A percentile compares a stretch with the other conserved stretches of the same genome.
Conservation (phyloP, 768 basidiomycete genomes). For the Amanita thiersii region DNA sequence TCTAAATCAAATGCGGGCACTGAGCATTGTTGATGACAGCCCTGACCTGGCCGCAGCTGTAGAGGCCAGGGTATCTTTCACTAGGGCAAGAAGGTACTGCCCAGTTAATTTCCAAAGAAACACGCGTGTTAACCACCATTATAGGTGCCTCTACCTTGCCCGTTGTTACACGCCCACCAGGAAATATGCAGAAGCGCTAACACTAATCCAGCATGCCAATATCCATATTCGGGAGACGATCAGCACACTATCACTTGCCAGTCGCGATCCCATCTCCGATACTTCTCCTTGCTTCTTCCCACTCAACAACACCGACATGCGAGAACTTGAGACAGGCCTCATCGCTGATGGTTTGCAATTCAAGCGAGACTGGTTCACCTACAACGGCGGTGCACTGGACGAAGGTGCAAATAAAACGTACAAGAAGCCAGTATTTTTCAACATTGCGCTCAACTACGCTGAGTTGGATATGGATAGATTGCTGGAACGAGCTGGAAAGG, state of each 20-base stretch:
- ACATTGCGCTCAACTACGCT: slow-evolving; percentile 90
- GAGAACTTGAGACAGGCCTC: slow-evolving; percentile 45
- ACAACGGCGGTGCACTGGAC: slow-evolving; percentile 57
- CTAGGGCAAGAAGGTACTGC: slow-evolving; percentile 63
- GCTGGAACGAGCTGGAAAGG: slow-evolving; percentile 62
- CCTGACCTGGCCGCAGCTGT: slow-evolving; percentile 74
- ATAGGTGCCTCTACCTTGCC: slow-evolving; percentile 69
- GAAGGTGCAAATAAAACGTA: slow-evolving; percentile 35
- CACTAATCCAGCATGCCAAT: slow-evolving; percentile 61
- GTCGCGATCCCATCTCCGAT: slow-evolving; percentile 36
- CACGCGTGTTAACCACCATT: slow-evolving; percentile 2
- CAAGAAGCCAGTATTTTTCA: slow-evolving; percentile 89
- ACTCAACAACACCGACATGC: slow-evolving; percentile 33
- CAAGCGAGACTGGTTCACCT: slow-evolving; percentile 74
- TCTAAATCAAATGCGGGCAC: slow-evolving; percentile 71
- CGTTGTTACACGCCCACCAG: slow-evolving; percentile 65
- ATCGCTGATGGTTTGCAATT: slow-evolving; percentile 36
- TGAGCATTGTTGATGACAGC: slow-evolving; percentile 84
- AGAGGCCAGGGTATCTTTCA: slow-evolving; percentile 67
- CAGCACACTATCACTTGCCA: slow-evolving; percentile 40
- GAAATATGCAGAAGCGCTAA: slow-evolving; percentile 65
- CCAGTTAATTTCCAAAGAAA: slow-evolving; percentile 3
- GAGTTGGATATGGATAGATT: slow-evolving; percentile 78
- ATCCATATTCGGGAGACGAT: slow-evolving; percentile 71
- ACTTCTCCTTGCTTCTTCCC: slow-evolving; percentile 46